These are phyloP conservation scores for Botrytis pseudocinerea DNA, from an alignment of 2,329 filamentous ascomycete genomes.

Conservation along the genomic window DNA sequence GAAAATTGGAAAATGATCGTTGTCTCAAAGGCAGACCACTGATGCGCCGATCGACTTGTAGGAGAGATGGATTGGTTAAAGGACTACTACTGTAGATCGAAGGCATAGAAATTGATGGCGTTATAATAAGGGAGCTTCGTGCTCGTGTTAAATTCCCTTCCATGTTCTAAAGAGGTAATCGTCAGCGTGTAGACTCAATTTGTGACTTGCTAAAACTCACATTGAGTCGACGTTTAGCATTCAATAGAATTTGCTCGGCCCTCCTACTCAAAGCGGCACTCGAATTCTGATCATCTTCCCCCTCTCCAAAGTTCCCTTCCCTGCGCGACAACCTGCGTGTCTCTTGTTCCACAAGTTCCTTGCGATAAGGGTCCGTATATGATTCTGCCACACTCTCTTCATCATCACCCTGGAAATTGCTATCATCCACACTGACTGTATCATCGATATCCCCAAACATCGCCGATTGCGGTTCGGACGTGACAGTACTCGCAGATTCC, in stretches of 20 bases:
- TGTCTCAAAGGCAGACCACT: slow-evolving; percentile 31
- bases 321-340: slow-evolving; percentile 33
- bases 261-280: slow-evolving; percentile 76
- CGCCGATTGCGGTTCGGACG: slow-evolving; percentile 49
- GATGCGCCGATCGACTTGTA: slow-evolving; percentile 28
- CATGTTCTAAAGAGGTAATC: slow-evolving; percentile 67
- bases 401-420: slow-evolving; percentile 66
- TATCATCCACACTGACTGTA: slow-evolving; percentile 61
- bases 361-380: slow-evolving; percentile 39
- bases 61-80: slow-evolving; percentile 41
- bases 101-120: slow-evolving; percentile 51
- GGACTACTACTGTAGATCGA: slow-evolving; percentile 45
- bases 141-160: slow-evolving; percentile 85
- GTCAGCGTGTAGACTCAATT: slow-evolving; percentile 24
- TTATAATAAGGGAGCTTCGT: slow-evolving; percentile 63
- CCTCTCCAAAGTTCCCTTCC: slow-evolving; percentile 37
- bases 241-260: slow-evolving; percentile 87
- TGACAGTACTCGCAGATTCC: slow-evolving; percentile 63
- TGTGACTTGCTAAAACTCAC: slow-evolving; percentile 52
- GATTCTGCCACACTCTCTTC: slow-evolving; percentile 60
- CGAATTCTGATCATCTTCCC: slow-evolving; percentile 62
- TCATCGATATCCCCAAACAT: slow-evolving; percentile 64
- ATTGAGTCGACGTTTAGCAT: slow-evolving; percentile 85
- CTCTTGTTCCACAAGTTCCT: slow-evolving; percentile 39
- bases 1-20: slow-evolving; percentile 30